Base-by-base conservation (phyloP, 306 rosid species). In the Cicer pinnatifidum region DNA sequence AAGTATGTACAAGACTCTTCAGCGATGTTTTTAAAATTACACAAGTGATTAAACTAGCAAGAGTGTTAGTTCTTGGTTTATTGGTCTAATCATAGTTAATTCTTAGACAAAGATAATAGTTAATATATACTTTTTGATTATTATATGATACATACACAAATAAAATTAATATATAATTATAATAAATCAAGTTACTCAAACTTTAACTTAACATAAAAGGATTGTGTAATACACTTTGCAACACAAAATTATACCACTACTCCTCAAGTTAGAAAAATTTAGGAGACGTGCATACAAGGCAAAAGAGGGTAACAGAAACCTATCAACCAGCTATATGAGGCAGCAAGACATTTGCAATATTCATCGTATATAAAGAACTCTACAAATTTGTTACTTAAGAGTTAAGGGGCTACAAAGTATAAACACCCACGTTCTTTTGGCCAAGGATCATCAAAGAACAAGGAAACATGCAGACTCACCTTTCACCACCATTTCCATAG, bases 401-500 rank as follows among this genome's bases (percentile, higher is more conserved):
- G 40, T 63, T 83, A 59, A 63, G 50, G 41, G 60, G 54, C 60
- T 28, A 75, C 41, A 56, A 52, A 52, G 19, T 46, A 63, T 53
- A 66, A 60, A 59, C 23, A 67, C 13, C 69, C 59, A 37, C 59
- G 45, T 37, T 70, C 63, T 57, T 74, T 41, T 50, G 66, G 58
- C 68, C 70, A 23, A 78, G 81, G 61, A 66, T 53, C 57, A 73
- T 23, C 11, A 60, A 65, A 60, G 75, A 77, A 77, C 64, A 75
- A 53, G 16, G 33, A 81, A 69, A 47, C 39, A 53, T 56, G 53
- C 23, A 20, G 9, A 64, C 78, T 33, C 72, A 94, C 98, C 98
- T 91, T 87, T 87, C 58, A 89, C 86, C 69, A 94, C 96, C 90
- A 63, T 82, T 79, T 89, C 96, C 97, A 94, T 94, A 11, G 98